These are phyloP conservation scores for Podospora tetraspora DNA, from an alignment of 495 filamentous ascomycete genomes.

Conservation along the genomic window DNA sequence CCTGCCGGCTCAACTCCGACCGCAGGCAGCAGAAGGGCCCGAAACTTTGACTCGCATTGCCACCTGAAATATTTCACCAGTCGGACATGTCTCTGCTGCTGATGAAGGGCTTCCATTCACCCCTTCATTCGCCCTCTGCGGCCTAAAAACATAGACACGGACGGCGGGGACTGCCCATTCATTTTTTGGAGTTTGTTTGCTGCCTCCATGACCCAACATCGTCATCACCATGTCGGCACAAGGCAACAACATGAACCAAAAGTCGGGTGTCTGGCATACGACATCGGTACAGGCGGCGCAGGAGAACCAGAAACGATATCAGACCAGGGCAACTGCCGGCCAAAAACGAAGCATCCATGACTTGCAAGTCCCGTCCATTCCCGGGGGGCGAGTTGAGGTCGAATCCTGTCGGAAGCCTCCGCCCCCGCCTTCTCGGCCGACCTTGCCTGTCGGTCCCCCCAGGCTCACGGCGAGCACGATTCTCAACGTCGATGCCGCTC, in stretches of 20 bases:
- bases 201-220: background rate
- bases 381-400: background rate
- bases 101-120: background rate
- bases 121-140: background rate
- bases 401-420: conserved; percentile 19
- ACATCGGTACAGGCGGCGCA: conserved; percentile 23
- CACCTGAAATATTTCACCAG: background rate
- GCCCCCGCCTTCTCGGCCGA: conserved; percentile 18
- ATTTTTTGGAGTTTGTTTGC: background rate
- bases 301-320: background rate
- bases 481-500: conserved; percentile 4
- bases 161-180: background rate
- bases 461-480: conserved; percentile 36
- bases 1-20: background rate
- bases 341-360: conserved; percentile 24
- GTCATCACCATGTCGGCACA: background rate
- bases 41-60: background rate
- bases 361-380: background rate
- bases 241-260: background rate
- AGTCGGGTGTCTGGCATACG: conserved; percentile 26
- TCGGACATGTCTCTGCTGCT: background rate
- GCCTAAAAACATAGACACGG: background rate
- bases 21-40: background rate
- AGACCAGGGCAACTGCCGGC: conserved; percentile 18
- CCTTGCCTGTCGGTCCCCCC: conserved; percentile 18